These are phyloP conservation scores for Blastobotrys serpentis DNA, from an alignment of 1,139 yeast species.

Conservation along the genomic window DNA sequence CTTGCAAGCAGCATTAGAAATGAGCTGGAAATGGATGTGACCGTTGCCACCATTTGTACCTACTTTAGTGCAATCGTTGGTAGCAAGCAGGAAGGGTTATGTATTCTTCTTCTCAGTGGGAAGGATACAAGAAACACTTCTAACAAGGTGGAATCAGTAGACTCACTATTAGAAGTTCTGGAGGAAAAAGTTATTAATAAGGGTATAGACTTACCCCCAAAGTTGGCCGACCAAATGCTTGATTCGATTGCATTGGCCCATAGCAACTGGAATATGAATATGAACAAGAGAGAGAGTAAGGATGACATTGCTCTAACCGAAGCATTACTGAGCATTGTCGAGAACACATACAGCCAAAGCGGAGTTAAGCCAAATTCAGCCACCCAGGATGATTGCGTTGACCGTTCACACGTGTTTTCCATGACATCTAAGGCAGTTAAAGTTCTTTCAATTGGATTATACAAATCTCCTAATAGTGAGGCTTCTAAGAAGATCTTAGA, in stretches of 20 bases:
- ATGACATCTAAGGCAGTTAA: slow-evolving; percentile 68
- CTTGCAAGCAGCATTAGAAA: slow-evolving; percentile 61
- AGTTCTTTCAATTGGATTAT: slow-evolving; percentile 69
- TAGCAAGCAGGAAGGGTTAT: slow-evolving; percentile 75
- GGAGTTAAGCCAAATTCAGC: slow-evolving; percentile 3
- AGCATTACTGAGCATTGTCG: slow-evolving; percentile 15
- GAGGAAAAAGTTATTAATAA: slow-evolving; percentile 50
- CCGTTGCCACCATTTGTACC: slow-evolving; percentile 61
- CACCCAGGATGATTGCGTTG: slow-evolving; percentile 34
- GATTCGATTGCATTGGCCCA: slow-evolving; percentile 37
- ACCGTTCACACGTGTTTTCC: slow-evolving; percentile 56
- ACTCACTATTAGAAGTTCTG: slow-evolving; percentile 54
- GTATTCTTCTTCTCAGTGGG: slow-evolving; percentile 76
- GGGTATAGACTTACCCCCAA: slow-evolving; percentile 38
- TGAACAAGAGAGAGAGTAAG: slow-evolving; percentile 5
- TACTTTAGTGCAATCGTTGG: slow-evolving; percentile 76
- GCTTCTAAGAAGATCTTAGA: slow-evolving; percentile 9
- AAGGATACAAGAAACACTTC: slow-evolving; percentile 47
- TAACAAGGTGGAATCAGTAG: slow-evolving; percentile 27
- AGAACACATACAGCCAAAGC: slow-evolving; percentile 2
- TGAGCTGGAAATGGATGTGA: slow-evolving; percentile 54
- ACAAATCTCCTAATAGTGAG: slow-evolving; percentile 42
- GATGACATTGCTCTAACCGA: slow-evolving; percentile 11
- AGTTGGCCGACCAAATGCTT: slow-evolving; percentile 29
- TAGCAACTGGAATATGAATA: slow-evolving; percentile 34